Percentiles rank a stretch among this genome's conserved stretches.
phyloP scores from a whole-genome alignment of 1,284 basidiomycete genomes.

The Leccinum subrobustum region DNA sequence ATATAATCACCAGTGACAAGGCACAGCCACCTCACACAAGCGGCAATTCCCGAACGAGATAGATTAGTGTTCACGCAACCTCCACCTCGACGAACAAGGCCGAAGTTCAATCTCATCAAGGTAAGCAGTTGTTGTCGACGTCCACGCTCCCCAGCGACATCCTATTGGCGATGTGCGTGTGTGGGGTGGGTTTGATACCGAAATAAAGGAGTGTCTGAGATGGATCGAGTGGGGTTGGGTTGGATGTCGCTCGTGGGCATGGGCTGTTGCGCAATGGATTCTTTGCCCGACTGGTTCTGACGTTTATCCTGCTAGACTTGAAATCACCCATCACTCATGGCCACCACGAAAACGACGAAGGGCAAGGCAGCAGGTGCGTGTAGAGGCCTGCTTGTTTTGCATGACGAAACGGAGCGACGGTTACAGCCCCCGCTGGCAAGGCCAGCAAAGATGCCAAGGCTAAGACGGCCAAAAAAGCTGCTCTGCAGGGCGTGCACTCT shows the following conservation, averaged over 20 bases:
- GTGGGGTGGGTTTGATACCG: not conserved
- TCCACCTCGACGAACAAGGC: slow-evolving; percentile 23
- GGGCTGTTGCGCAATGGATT: not conserved
- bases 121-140: slow-evolving; percentile 12
- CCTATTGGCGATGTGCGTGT: not conserved
- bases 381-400: not conserved
- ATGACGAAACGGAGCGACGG: slow-evolving; percentile 1
- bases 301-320: not conserved
- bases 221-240: slow-evolving; percentile 20
- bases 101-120: slow-evolving; percentile 22
- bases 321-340: slow-evolving; percentile 41
- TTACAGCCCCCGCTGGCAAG: slow-evolving; percentile 24
- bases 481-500: slow-evolving; percentile 82
- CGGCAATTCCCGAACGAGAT: slow-evolving; percentile 26
- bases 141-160: not conserved
- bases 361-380: slow-evolving; percentile 54
- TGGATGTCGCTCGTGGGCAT: slow-evolving; percentile 17
- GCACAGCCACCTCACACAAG: slow-evolving; percentile 22
- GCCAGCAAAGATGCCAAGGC: slow-evolving; percentile 66
- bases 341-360: slow-evolving; percentile 63
- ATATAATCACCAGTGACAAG: no score
- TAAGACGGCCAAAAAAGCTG: slow-evolving; percentile 95
- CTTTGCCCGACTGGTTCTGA: not conserved
- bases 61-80: not conserved
- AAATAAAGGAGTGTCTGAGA: slow-evolving; percentile 2